These are phyloP conservation scores for Yamadazyma phyllophila DNA, from an alignment of 805 yeast species.

Conservation along the genomic window DNA sequence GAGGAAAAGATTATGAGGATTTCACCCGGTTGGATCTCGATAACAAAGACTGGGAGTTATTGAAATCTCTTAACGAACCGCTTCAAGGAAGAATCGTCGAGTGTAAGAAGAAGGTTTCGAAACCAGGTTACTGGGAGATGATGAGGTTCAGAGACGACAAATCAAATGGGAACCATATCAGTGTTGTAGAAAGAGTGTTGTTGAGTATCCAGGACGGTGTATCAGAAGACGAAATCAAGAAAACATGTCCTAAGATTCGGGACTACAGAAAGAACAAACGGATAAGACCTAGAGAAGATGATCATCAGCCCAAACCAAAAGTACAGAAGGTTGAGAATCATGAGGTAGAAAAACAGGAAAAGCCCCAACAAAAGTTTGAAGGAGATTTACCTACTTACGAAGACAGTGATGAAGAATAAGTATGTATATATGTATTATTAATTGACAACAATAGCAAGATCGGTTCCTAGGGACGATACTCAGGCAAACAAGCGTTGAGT, in stretches of 20 bases:
- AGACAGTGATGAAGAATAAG: constrained; percentile 29
- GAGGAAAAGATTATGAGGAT: constrained; percentile 58
- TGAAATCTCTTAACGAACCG: constrained; percentile 73
- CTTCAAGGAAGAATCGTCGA: constrained; percentile 88
- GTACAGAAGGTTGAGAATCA: no score
- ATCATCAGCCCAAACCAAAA: background rate
- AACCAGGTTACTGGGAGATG: constrained; percentile 71
- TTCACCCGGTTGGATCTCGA: constrained; percentile 62
- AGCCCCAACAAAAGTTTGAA: constrained; percentile 15
- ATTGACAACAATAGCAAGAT: background rate
- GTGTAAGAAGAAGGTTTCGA: constrained; percentile 61
- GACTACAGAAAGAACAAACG: constrained; percentile 21
- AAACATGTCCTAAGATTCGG: constrained; percentile 46
- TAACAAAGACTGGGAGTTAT: constrained; percentile 76
- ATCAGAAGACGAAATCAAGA: constrained; percentile 68
- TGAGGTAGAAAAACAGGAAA: no score
- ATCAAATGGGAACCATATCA: constrained; percentile 76
- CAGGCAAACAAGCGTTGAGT: background rate
- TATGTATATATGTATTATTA: constrained; percentile 9
- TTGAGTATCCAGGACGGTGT: constrained; percentile 87
- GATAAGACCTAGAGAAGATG: background rate
- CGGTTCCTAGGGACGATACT: background rate
- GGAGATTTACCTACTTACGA: constrained; percentile 39
- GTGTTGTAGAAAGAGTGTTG: constrained; percentile 78
- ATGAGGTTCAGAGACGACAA: constrained; percentile 93